phyloP scores from a whole-genome alignment of 2,329 filamentous ascomycete species.

The Endocalyx cinctus region DNA sequence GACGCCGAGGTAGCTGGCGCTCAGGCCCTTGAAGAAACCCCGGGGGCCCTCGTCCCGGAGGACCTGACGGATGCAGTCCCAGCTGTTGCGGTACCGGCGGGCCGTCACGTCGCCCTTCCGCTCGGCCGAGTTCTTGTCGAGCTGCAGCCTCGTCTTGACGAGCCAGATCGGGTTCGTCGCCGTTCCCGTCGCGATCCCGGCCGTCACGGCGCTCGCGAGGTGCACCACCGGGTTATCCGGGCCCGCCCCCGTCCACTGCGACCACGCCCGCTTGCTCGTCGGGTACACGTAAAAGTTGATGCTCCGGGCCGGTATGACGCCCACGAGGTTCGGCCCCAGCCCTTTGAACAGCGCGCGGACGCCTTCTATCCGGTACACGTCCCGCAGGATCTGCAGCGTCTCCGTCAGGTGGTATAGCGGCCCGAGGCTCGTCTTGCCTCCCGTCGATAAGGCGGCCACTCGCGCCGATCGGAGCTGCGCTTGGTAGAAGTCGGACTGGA shows the following conservation, averaged over 20 bases:
- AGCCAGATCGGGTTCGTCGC: conserved; percentile 96
- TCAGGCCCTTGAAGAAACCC: conserved; percentile 85
- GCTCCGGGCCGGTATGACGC: conserved; percentile 81
- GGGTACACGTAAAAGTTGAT: conserved; percentile 96
- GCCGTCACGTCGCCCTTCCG: conserved; percentile 47
- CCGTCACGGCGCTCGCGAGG: conserved; percentile 67
- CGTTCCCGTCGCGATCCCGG: conserved; percentile 82
- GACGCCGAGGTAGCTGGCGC: conserved; percentile 85
- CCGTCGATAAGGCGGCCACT: too few relatives aligned
- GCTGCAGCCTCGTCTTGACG: conserved; percentile 86
- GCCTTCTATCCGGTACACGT: conserved; percentile 77
- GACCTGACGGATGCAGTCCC: conserved; percentile 82
- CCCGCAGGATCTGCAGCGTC: conserved; percentile 78
- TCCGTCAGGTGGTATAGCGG: conserved; percentile 74
- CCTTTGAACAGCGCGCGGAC: conserved; percentile 89
- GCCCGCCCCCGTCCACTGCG: conserved; percentile 67
- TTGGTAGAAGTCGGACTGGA: conserved; percentile 95
- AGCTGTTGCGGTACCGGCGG: conserved; percentile 78
- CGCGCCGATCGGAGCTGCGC: conserved; percentile 68
- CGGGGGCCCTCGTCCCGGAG: conserved; percentile 73
- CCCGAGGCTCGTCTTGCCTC: conserved; percentile 54
- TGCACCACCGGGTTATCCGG: conserved; percentile 72
- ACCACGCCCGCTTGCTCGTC: conserved; percentile 81
- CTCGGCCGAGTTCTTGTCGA: conserved; percentile 78
- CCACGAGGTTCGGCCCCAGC: conserved; percentile 82